Evolutionary conservation across 1,284 basidiomycete genomes (phyloP).

Genomic region (Sanguinoderma infundibulare): DNA sequence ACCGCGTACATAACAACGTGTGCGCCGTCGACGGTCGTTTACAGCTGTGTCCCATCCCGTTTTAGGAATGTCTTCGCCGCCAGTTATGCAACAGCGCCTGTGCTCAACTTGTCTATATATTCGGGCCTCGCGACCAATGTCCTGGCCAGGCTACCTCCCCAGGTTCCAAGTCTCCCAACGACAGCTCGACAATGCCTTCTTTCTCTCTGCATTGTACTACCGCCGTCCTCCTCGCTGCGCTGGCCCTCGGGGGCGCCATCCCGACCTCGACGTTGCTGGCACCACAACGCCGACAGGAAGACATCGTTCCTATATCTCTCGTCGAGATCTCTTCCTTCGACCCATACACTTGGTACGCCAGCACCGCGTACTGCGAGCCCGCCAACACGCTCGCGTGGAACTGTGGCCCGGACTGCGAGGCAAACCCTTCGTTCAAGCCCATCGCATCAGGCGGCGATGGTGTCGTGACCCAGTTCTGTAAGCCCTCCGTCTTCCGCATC

Average conservation of each 20-base stretch:
- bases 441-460: conserved; percentile 70
- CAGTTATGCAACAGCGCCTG: background rate
- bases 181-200: background rate
- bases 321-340: conserved; percentile 39
- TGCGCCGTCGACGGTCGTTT: background rate
- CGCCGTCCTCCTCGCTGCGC: background rate
- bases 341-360: conserved; percentile 45
- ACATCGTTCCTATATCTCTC: conserved; percentile 36
- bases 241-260: background rate
- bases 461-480: conserved; percentile 50
- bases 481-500: conserved; percentile 19
- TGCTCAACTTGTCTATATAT: background rate
- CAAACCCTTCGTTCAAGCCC: conserved; percentile 57
- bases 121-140: background rate
- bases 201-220: background rate
- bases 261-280: background rate
- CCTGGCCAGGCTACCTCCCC: background rate
- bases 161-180: background rate
- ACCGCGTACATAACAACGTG: no score
- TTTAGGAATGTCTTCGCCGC: background rate
- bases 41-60: background rate
- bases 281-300: background rate
- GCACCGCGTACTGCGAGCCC: conserved; percentile 41
- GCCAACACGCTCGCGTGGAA: conserved; percentile 38
- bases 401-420: conserved; percentile 45